Base-by-base conservation (phyloP, 1,284 basidiomycete genomes). In the Vanrija sp. region DNA sequence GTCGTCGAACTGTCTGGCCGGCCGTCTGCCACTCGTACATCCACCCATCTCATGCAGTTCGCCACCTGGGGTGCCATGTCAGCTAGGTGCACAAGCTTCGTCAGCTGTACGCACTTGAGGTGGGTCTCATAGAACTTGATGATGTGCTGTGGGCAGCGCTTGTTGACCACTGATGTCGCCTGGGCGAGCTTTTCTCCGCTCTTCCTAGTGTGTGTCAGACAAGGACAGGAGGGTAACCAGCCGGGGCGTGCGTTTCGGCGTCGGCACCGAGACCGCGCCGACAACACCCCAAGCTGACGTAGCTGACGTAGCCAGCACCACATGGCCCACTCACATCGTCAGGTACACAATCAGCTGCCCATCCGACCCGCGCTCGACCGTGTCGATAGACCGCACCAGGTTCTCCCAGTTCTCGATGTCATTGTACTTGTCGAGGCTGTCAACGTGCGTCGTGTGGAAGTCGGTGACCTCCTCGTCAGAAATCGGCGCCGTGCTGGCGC, bases 391-490 rank as follows among this genome's bases (percentile, higher is more conserved):
- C 24, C 55, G 36, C 2, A 76, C 72, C n/a, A 68, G 37, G 10
- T 67, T 54, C 55, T 76, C 74, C 74, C 74, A 76, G 54, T 67
- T 56, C 49, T 54, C 36, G 24, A 72, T 49, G 43, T 72, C 65
- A 47, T 62, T 54, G 51, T 72, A 76, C 54, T 67, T 64, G 27
- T 53, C 59, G 22, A 65, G 47, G 12, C 51, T 47, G 52, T 74
- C 73, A 2, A 53, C 53, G 57, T 74, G 68, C 6, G 68, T 67
- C 20, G 61, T 52, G 9, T 57, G 56, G 43, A 47, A 65, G 10
- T 35, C 84, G 87, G 14, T 18, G 12, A 23, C 78, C 78, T 62
- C 56, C 46, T 49, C 57, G 50, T 60, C 35, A 24, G 44, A 24
- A 45, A 20, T 49, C 59, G 37, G 52, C 57, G 36, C 31, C 12